phyloP scores from a whole-genome alignment of 257 asterid species.

The Voacanga thouarsii region DNA sequence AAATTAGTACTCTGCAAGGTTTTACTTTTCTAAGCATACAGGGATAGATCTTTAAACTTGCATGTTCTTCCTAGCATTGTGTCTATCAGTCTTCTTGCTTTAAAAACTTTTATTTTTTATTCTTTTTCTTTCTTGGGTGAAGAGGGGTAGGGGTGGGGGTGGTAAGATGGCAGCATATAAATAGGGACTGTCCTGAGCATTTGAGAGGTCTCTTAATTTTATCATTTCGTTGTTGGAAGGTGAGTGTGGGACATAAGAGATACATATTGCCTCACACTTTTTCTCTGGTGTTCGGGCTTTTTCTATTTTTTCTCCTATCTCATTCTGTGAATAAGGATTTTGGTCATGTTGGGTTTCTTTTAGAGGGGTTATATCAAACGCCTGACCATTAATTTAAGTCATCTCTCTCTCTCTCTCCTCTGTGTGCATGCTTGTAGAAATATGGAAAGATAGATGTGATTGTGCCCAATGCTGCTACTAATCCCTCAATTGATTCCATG shows the following conservation, averaged over 20 bases:
- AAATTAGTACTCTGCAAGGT: not conserved
- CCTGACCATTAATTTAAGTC: not conserved
- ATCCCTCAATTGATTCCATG: slow-evolving; percentile 64
- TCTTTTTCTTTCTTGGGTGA: not conserved
- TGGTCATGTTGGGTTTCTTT: not conserved
- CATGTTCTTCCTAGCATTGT: not conserved
- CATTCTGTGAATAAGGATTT: not conserved
- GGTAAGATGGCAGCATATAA: not conserved
- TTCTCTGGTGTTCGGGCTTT: not conserved
- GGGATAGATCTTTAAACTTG: too few species aligned
- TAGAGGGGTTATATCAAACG: not conserved
- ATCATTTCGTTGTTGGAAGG: not conserved
- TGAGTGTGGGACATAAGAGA: too few species aligned
- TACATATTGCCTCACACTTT: not conserved
- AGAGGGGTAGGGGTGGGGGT: too few species aligned
- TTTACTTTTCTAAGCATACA: not conserved
- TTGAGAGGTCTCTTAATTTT: not conserved
- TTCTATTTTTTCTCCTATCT: not conserved
- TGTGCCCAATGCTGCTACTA: slow-evolving; percentile 93
- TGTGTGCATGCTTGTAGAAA: slow-evolving; percentile 40
- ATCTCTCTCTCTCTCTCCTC: not conserved
- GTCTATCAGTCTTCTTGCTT: not conserved
- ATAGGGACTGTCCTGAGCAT: not conserved
- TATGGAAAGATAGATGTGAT: slow-evolving; percentile 76
- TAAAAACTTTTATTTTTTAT: not conserved